Conservation (phyloP, 805 yeast species). For the Lipomyces chichibuensis region DNA sequence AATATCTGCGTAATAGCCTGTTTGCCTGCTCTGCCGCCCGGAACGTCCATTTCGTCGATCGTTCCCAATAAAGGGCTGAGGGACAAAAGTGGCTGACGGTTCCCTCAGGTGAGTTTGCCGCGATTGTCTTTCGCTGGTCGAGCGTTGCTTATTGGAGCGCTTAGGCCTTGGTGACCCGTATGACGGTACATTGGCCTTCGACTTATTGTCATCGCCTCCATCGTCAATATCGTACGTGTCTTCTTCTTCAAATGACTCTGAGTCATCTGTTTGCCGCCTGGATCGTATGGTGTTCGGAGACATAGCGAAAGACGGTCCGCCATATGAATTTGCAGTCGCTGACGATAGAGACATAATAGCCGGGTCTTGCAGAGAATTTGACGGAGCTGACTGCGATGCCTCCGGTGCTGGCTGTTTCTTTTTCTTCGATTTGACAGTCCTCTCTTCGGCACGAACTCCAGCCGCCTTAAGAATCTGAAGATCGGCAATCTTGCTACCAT, state of each 20-base stretch:
- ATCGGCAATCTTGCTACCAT: slow-evolving; percentile 28
- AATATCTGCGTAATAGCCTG: slow-evolving; percentile 28
- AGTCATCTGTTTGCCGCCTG: slow-evolving; percentile 2
- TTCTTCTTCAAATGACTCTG: slow-evolving; percentile 11
- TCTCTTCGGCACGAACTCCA: slow-evolving; percentile 40
- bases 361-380: slow-evolving; percentile 22
- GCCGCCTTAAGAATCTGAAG: slow-evolving; percentile 41
- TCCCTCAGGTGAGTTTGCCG: slow-evolving; percentile 11
- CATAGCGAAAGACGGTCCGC: slow-evolving; percentile 12
- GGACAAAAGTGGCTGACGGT: slow-evolving; percentile 25
- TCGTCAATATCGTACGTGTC: neutral
- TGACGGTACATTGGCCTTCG: neutral
- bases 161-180: neutral
- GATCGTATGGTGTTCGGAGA: slow-evolving; percentile 8
- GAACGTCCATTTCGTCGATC: slow-evolving; percentile 7
- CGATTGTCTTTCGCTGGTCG: neutral
- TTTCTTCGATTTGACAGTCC: slow-evolving; percentile 1
- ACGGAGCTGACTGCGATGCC: neutral
- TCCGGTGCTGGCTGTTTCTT: slow-evolving; percentile 10
- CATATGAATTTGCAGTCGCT: slow-evolving; percentile 1
- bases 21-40: slow-evolving; percentile 30
- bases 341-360: slow-evolving; percentile 27
- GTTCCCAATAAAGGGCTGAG: slow-evolving; percentile 21
- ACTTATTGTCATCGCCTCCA: slow-evolving; percentile 1
- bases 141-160: slow-evolving; percentile 2